Conservation (phyloP, 169 alveolate genomes). For the Plasmodium sp. region DNA sequence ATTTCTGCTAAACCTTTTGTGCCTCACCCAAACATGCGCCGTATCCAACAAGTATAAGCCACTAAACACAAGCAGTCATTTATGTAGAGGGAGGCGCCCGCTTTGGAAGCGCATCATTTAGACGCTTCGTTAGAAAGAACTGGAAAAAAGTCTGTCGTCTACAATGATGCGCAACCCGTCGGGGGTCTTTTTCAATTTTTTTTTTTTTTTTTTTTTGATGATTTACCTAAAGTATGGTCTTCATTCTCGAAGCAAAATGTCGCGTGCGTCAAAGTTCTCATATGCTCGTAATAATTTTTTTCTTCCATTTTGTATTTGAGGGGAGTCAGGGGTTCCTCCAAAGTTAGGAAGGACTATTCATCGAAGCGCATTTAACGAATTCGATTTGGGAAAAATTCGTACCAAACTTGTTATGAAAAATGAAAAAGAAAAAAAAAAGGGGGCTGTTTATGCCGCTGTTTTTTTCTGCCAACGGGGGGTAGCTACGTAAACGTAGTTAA, state of each 20-base stretch:
- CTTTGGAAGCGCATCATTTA: neutral
- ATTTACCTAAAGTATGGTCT: slow-evolving; percentile 87
- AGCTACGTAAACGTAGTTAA: neutral
- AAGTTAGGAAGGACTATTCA: neutral
- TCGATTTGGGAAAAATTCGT: neutral
- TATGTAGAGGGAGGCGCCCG: neutral
- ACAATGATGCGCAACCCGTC: neutral
- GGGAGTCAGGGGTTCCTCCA: neutral
- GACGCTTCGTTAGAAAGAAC: neutral
- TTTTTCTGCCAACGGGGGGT: neutral
- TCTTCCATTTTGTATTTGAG: slow-evolving; percentile 37
- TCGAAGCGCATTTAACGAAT: neutral
- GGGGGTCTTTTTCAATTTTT: neutral
- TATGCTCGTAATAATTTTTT: slow-evolving; percentile 21
- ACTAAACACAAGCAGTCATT: neutral
- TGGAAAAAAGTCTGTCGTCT: neutral
- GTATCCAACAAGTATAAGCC: neutral
- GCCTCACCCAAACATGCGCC: neutral
- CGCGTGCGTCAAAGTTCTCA: slow-evolving; percentile 61
- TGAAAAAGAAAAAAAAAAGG: slow-evolving; percentile 1
- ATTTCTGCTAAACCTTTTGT: neutral
- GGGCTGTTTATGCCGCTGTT: neutral
- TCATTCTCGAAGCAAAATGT: slow-evolving; percentile 88
- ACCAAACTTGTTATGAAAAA: neutral
- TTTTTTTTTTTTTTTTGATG: neutral